Evolutionary conservation across 768 basidiomycete genomes (phyloP).

Genomic region (Mrakia frigida): DNA sequence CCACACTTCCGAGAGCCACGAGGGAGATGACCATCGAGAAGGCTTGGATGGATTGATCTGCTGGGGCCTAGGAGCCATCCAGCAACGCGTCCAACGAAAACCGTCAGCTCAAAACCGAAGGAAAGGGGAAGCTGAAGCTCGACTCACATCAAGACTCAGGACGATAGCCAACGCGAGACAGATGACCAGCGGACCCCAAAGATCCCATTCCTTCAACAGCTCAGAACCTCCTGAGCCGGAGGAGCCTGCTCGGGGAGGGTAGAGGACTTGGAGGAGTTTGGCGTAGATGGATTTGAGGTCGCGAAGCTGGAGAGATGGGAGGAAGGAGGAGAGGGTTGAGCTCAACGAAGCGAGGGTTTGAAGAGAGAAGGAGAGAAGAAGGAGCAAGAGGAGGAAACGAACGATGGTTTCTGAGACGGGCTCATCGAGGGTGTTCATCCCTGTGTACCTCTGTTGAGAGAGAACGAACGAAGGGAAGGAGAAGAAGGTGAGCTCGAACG

Average conservation of each 20-base stretch:
- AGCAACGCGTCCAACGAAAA: too few relatives aligned
- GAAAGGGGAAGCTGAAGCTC: not conserved
- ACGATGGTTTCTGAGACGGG: slow-evolving; percentile 33
- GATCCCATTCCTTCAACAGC: slow-evolving; percentile 32
- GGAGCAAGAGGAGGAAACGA: not conserved
- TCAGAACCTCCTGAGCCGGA: slow-evolving; percentile 2
- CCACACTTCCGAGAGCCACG: slow-evolving; percentile 30
- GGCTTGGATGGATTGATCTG: slow-evolving; percentile 27
- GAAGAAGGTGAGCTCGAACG: not conserved
- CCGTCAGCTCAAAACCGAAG: not conserved
- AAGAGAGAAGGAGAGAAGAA: not conserved
- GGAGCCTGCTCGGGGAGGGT: slow-evolving; percentile 15
- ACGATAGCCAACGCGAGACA: slow-evolving; percentile 31
- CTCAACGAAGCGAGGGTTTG: not conserved
- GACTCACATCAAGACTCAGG: slow-evolving; percentile 29
- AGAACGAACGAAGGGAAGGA: not conserved
- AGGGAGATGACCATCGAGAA: slow-evolving; percentile 34
- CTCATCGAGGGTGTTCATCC: slow-evolving; percentile 33
- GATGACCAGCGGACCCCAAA: slow-evolving; percentile 33
- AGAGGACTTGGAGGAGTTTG: slow-evolving; percentile 33
- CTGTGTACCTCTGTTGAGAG: slow-evolving; percentile 29
- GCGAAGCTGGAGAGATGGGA: slow-evolving; percentile 19
- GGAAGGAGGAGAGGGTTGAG: slow-evolving; percentile 7
- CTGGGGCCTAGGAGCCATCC: too few relatives aligned
- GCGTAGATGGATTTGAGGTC: slow-evolving; percentile 32